Base-by-base conservation (phyloP, 1,284 basidiomycete genomes). In the Gymnopus androsaceus region DNA sequence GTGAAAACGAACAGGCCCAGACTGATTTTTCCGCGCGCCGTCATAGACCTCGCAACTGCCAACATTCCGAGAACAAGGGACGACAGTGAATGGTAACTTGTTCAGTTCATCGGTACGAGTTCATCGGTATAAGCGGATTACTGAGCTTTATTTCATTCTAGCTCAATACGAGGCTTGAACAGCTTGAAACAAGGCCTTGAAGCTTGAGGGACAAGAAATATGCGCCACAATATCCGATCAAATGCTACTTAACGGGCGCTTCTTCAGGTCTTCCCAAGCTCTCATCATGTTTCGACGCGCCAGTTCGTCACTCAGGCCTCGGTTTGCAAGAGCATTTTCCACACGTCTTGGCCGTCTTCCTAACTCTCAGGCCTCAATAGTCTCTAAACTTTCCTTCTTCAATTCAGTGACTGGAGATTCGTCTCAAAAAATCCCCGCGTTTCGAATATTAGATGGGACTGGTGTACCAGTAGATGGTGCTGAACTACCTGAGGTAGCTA, bases 401-500 rank as follows among this genome's bases (percentile, higher is more conserved):
- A 92, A 91, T 68, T 83, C 88, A 0, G 82, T 92, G 30, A 81
- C 80, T 37, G 75, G 75, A 19, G 79, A 80, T 40, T 25, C 21
- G n/a, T 77, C 79, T 23, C 74, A 76, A 21, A 80, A 81, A 64
- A 90, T 95, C 62, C 90, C 92, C 8, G 92, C 91, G 1, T 95
- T 86, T 72, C 80, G 92, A 54, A 81, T 95, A 0, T 70, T 95
- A 33, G 92, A 94, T 72, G 88, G 90, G 44, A 75, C 82, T 58
- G 92, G 92, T 3, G 75, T 82, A 58, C 79, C 82, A 3, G 72
- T 95, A 28, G 82, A 90, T 27, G 90, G 86, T 2, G 91, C 87
- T 15, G 76, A 83, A 56, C 64, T 90, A 12, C 91, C 92, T 59
- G 83, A 92, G 69, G 90, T 88, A 54, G 14, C 73, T 67, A 37